A percentile compares a stretch with the other conserved stretches of the same genome.
Evolutionary conservation across 2,329 filamentous ascomycete genomes (phyloP).

Genomic region (Paecilomyces sp.): DNA sequence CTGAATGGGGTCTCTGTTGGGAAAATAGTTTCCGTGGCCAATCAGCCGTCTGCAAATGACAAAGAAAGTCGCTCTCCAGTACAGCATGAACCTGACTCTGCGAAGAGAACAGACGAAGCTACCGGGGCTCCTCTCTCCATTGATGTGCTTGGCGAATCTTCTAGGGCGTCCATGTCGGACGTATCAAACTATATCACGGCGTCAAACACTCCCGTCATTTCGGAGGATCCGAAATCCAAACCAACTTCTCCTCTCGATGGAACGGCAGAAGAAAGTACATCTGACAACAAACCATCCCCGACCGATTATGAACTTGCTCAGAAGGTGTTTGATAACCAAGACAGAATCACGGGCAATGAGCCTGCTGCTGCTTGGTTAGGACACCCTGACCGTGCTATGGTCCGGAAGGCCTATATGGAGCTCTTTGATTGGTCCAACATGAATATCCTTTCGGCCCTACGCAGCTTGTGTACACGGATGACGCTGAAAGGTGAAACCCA

Average conservation of each 20-base stretch:
- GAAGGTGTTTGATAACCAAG: slow-evolving; percentile 72
- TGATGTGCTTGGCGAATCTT: slow-evolving; percentile 21
- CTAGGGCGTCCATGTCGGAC: slow-evolving; percentile 29
- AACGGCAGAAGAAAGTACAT: slow-evolving; percentile 9
- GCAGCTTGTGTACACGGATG: slow-evolving; percentile 73
- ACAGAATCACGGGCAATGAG: slow-evolving; percentile 70
- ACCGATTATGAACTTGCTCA: slow-evolving; percentile 72
- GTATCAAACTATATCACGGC: slow-evolving; percentile 39
- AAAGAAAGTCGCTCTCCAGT: slow-evolving; percentile 1
- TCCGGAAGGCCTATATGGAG: slow-evolving; percentile 79
- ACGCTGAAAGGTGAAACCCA: slow-evolving; percentile 88
- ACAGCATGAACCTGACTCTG: slow-evolving; percentile 13
- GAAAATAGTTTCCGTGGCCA: not conserved
- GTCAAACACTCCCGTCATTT: slow-evolving; percentile 32
- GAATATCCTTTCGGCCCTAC: slow-evolving; percentile 71
- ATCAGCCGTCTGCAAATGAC: not conserved
- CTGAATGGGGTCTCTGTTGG: not conserved
- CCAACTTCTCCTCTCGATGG: slow-evolving; percentile 6
- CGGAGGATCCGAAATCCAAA: slow-evolving; percentile 16
- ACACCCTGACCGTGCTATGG: slow-evolving; percentile 45
- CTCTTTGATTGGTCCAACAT: slow-evolving; percentile 78
- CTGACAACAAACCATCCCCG: slow-evolving; percentile 38
- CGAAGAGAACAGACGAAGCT: slow-evolving; percentile 15
- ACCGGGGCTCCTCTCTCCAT: slow-evolving; percentile 16
- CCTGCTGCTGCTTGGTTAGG: slow-evolving; percentile 86